Percentiles rank a stretch among this genome's conserved stretches.
phyloP scores from a whole-genome alignment of 2,329 filamentous ascomycete species.

The Hypomyces perniciosus region DNA sequence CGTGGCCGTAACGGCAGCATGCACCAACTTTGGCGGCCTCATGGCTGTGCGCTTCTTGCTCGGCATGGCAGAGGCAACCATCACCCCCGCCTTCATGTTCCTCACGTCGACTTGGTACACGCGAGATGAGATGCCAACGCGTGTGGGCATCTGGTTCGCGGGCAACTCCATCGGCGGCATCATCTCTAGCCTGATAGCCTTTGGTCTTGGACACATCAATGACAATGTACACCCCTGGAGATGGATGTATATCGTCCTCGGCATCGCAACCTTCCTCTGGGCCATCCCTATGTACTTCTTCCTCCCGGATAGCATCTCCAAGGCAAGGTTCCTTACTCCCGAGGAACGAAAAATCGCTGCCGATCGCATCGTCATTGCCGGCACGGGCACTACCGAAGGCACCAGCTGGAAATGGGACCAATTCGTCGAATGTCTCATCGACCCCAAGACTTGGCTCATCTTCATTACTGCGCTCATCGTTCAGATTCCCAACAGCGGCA shows the following conservation, averaged over 20 bases:
- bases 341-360: conserved; percentile 45
- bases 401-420: conserved; percentile 46
- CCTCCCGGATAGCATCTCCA: conserved; percentile 48
- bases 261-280: conserved; percentile 45
- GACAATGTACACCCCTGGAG: conserved; percentile 44
- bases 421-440: conserved; percentile 45
- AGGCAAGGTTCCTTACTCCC: conserved; percentile 50
- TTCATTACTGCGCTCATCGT: conserved; percentile 46
- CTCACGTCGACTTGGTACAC: conserved; percentile 49
- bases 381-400: conserved; percentile 46
- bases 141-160: conserved; percentile 52
- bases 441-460: conserved; percentile 57
- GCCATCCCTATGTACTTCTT: conserved; percentile 40
- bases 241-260: conserved; percentile 54
- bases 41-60: conserved; percentile 46
- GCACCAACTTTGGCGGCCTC: conserved; percentile 40
- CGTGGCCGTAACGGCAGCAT: conserved; percentile 37
- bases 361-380: conserved; percentile 42
- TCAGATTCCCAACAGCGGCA: conserved; percentile 58
- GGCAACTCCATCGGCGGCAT: conserved; percentile 45
- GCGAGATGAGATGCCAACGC: conserved; percentile 37
- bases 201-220: conserved; percentile 49
- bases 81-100: conserved; percentile 48
- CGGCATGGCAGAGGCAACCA: conserved; percentile 48
- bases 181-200: conserved; percentile 45